A percentile compares a stretch with the other conserved stretches of the same genome.
Evolutionary conservation across 164 flowering plant genomes (phyloP).

Genomic region (Platanus orientalis): DNA sequence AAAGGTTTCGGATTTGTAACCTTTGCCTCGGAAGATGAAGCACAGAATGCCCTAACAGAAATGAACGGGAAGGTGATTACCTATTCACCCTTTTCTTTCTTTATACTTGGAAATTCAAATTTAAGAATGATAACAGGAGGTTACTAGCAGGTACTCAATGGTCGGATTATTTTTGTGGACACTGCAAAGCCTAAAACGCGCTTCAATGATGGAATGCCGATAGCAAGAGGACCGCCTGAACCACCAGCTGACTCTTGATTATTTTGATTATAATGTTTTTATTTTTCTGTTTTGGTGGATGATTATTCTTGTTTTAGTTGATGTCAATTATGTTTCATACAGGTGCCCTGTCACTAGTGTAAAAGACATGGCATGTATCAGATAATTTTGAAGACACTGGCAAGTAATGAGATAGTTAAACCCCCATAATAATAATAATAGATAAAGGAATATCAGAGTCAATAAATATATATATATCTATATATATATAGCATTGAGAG

Average conservation of each 20-base stretch:
- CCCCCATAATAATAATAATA: no score
- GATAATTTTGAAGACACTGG: no score
- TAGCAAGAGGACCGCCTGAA: conserved; percentile 70
- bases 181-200: conserved; percentile 42
- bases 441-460: no score
- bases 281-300: no score
- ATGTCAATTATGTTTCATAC: no score
- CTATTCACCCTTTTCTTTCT: not conserved
- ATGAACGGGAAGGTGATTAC: conserved; percentile 74
- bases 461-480: no score
- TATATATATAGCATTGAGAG: no score
- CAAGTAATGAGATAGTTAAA: no score
- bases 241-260: conserved; percentile 15
- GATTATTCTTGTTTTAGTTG: no score
- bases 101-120: not conserved
- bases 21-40: conserved; percentile 79
- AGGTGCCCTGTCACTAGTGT: no score
- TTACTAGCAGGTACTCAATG: conserved; percentile 41
- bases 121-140: not conserved
- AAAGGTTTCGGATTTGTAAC: conserved; percentile 97
- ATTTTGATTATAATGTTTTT: no score
- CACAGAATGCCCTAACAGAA: conserved; percentile 55
- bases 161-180: conserved; percentile 57
- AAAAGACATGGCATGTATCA: no score
- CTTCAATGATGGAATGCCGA: conserved; percentile 32